phyloP scores from a whole-genome alignment of 441 rosid genomes.

The Geranium incanum region DNA sequence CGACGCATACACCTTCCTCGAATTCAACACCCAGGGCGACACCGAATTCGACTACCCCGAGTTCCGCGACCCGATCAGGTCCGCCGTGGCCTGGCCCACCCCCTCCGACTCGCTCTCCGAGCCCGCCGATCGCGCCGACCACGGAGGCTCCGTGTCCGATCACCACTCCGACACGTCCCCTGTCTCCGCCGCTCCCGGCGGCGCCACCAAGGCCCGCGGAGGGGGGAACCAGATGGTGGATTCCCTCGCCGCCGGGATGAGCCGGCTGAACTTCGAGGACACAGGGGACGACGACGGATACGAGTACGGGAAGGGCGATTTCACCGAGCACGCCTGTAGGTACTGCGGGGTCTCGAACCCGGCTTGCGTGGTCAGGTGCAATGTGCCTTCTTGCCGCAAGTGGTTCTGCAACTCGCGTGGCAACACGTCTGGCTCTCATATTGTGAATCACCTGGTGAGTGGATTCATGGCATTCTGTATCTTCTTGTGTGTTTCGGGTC shows the following conservation, averaged over 20 bases:
- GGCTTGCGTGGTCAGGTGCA: slow-evolving; percentile 93
- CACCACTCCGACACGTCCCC: background rate
- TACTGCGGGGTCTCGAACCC: slow-evolving; percentile 99
- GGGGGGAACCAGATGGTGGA: slow-evolving; percentile 39
- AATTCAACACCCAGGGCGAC: slow-evolving; percentile 94
- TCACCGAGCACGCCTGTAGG: slow-evolving; percentile 88
- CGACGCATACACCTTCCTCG: slow-evolving; percentile 90
- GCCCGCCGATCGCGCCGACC: slow-evolving; percentile 32
- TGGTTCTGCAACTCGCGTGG: slow-evolving; percentile 99
- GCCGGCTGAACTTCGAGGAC: slow-evolving; percentile 93
- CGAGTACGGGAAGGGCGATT: slow-evolving; percentile 73
- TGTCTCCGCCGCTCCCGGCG: slow-evolving; percentile 17
- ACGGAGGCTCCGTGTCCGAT: background rate
- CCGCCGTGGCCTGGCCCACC: slow-evolving; percentile 76
- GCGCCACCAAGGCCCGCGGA: slow-evolving; percentile 21
- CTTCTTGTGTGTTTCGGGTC: background rate
- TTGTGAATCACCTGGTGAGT: slow-evolving; percentile 92
- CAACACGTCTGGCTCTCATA: slow-evolving; percentile 96
- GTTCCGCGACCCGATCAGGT: slow-evolving; percentile 38
- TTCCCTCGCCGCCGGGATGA: slow-evolving; percentile 65
- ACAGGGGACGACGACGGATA: slow-evolving; percentile 73
- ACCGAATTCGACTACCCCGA: slow-evolving; percentile 91
- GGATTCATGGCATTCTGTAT: background rate
- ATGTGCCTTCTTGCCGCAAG: slow-evolving; percentile 96
- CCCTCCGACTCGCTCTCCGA: slow-evolving; percentile 69